Evolutionary conservation across 163 green algal species (phyloP), one percentile per base, ranked within the genome.

Genomic region (Prototheca stagnorum): DNA sequence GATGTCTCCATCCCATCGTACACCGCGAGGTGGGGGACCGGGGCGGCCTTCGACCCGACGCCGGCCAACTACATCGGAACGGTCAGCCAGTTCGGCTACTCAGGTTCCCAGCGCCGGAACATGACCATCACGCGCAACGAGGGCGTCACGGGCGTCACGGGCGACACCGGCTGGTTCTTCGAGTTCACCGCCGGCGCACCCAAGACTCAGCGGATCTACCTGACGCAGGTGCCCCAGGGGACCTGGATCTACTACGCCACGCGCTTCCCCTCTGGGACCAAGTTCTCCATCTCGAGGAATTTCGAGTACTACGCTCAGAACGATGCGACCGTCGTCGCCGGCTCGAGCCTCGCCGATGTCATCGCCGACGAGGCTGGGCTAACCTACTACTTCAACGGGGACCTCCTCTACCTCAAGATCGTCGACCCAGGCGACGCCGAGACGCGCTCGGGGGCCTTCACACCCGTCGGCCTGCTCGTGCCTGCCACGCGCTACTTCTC

Each of bases 81-180:
- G 16, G 53, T 64, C 12, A 47, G 54, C n/a, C 57, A 65, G 43
- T 79, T 74, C 57, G 70, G 70, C 21, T 44, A 54, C 47, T 21
- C 39, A 12, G 54, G 51, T 5, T 14, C 33, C 17, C 34, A 56
- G 6, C 36, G 50, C 0, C 51, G 67, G 3, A 63, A 14, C 37
- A 73, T 77, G 57, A 56, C 39, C 35, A 57, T 78, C 51, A 78
- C 70, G 4, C 41, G 53, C 5, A 78, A 78, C 47, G 67, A 75
- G 52, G 68, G 70, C 21, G 53, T 79, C 40, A 75, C 70, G 0
- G 70, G 70, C 0, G 66, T 75, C 5, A 73, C 62, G 35, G 70
- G 70, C 43, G 37, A 28, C 31, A 59, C 46, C 5, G 68, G 68
- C 20, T 77, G 68, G 68, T 77, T 74, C 29, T 19, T 59, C 20